These are phyloP conservation scores for Dictyostelium firmibasis DNA, from an alignment of 78 protist species.

Conservation along the genomic window DNA sequence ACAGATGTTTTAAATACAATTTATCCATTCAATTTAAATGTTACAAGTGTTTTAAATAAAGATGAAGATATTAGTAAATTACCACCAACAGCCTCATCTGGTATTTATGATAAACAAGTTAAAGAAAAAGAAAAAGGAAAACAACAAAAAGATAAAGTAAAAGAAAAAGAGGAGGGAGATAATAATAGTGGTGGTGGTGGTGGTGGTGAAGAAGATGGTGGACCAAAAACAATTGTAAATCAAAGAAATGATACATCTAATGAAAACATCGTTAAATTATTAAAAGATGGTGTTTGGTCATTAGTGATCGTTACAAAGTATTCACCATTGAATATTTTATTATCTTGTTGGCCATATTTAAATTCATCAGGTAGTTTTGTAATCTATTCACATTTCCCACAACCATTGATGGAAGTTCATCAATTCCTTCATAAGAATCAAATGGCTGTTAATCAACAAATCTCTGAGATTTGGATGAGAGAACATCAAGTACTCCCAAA, in stretches of 20 bases:
- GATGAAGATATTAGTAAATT: background rate
- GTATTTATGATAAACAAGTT: background rate
- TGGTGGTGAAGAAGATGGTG: background rate
- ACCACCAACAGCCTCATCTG: background rate
- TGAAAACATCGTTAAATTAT: background rate
- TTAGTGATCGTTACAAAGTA: conserved; percentile 58
- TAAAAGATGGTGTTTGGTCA: conserved; percentile 27
- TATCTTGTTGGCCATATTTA: conserved; percentile 47
- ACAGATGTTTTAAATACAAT: conserved; percentile 10
- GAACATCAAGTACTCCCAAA: conserved; percentile 82
- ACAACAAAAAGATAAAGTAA: background rate
- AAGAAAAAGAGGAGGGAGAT: background rate
- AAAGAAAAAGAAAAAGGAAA: conserved; percentile 1
- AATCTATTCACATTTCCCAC: conserved; percentile 18
- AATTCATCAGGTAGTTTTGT: conserved; percentile 48
- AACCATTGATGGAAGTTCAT: conserved; percentile 43
- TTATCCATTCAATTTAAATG: conserved; percentile 20
- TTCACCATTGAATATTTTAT: conserved; percentile 44
- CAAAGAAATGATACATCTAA: conserved; percentile 24
- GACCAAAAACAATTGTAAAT: background rate
- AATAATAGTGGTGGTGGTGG: background rate
- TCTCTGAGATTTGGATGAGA: conserved; percentile 81
- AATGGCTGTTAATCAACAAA: conserved; percentile 30
- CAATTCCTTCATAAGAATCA: conserved; percentile 26
- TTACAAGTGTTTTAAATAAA: conserved; percentile 12